phyloP scores from a whole-genome alignment of 2,329 filamentous ascomycete genomes.

The Cercospora sp. region DNA sequence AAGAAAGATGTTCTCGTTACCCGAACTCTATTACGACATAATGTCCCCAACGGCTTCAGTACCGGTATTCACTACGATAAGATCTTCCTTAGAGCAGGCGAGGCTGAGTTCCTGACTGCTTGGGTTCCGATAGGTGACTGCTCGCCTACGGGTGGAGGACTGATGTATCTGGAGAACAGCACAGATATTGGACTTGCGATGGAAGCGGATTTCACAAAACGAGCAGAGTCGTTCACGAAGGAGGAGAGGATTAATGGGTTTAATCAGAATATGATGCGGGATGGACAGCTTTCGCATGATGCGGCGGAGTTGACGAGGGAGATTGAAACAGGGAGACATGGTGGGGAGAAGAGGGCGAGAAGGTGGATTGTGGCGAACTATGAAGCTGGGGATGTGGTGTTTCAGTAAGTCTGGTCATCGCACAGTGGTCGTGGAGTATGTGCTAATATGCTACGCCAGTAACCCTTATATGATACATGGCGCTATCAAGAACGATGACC shows the following conservation, averaged over 20 bases:
- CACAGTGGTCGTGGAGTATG: too few relatives aligned
- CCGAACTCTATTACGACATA: slow-evolving; percentile 45
- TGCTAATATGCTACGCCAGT: slow-evolving; percentile 3
- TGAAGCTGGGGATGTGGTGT: slow-evolving; percentile 55
- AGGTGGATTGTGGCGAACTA: slow-evolving; percentile 56
- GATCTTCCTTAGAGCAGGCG: slow-evolving; percentile 44
- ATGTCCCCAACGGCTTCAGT: slow-evolving; percentile 40
- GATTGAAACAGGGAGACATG: slow-evolving; percentile 2
- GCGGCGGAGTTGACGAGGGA: slow-evolving; percentile 23
- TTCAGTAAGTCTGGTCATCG: slow-evolving; percentile 37
- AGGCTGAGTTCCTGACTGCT: slow-evolving; percentile 38
- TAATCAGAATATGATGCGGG: slow-evolving; percentile 36
- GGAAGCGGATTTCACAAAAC: slow-evolving; percentile 42
- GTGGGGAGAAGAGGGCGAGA: slow-evolving; percentile 19
- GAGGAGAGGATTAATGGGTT: slow-evolving; percentile 46
- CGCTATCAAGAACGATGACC: slow-evolving; percentile 45
- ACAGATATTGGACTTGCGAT: slow-evolving; percentile 40
- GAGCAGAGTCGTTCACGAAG: slow-evolving; percentile 31
- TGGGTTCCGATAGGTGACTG: slow-evolving; percentile 45
- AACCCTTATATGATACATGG: slow-evolving; percentile 48
- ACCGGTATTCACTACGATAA: slow-evolving; percentile 48
- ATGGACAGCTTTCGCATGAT: slow-evolving; percentile 33
- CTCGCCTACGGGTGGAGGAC: slow-evolving; percentile 40
- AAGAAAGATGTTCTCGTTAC: slow-evolving; percentile 38
- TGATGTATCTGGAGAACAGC: slow-evolving; percentile 47